phyloP scores from a whole-genome alignment of 1,284 basidiomycete genomes.

The Leccinum variabile region DNA sequence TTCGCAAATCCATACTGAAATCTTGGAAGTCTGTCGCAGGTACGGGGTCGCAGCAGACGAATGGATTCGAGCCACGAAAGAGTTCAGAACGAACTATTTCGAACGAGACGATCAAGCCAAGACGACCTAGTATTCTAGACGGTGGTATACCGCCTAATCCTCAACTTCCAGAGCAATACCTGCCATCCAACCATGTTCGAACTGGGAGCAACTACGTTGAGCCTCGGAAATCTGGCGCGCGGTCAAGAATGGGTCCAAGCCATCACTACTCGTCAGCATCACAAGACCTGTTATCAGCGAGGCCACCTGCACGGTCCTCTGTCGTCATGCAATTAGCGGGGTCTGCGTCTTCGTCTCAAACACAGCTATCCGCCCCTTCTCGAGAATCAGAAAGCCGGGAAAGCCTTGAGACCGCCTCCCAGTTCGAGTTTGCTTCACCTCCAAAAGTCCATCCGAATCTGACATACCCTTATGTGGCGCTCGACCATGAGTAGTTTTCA shows the following conservation, averaged over 20 bases:
- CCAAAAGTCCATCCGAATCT: slow-evolving; percentile 28
- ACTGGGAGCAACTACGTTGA: slow-evolving; percentile 36
- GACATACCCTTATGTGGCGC: slow-evolving; percentile 42
- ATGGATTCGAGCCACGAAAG: slow-evolving; percentile 34
- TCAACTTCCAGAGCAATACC: slow-evolving; percentile 42
- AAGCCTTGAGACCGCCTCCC: too few relatives aligned
- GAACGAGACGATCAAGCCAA: slow-evolving; percentile 34
- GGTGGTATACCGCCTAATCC: slow-evolving; percentile 44
- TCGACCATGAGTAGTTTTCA: slow-evolving; percentile 38
- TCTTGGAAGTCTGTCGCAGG: slow-evolving; percentile 50
- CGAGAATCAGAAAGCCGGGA: slow-evolving; percentile 14
- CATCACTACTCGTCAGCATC: slow-evolving; percentile 31
- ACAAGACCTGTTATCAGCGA: slow-evolving; percentile 29
- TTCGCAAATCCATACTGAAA: slow-evolving; percentile 72
- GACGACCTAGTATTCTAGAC: slow-evolving; percentile 44
- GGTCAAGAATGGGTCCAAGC: slow-evolving; percentile 24
- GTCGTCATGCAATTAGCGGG: slow-evolving; percentile 22
- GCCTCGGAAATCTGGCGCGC: slow-evolving; percentile 27
- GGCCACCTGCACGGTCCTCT: slow-evolving; percentile 12
- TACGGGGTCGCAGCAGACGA: slow-evolving; percentile 29
- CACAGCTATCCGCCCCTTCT: slow-evolving; percentile 25
- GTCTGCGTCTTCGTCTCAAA: slow-evolving; percentile 34
- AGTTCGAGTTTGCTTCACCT: slow-evolving; percentile 28
- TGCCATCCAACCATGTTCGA: slow-evolving; percentile 34
- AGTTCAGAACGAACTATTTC: slow-evolving; percentile 33